Evolutionary conservation across 116 monocot genomes (phyloP).

Genomic region (Cymodocea nodosa): DNA sequence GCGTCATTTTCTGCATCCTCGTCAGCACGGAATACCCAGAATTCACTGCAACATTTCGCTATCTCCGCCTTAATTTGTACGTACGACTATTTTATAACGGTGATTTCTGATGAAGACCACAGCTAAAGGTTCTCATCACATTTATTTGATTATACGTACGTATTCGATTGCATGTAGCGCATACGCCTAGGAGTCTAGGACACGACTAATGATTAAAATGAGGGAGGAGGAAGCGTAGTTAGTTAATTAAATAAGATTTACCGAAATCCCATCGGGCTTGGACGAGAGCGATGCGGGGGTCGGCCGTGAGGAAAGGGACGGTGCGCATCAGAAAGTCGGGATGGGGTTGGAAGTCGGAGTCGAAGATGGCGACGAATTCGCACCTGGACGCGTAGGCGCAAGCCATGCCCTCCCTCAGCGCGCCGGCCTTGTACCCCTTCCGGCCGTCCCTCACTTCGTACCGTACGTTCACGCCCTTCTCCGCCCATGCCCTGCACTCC

Average conservation of each 20-base stretch:
- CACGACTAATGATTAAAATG: too few species aligned
- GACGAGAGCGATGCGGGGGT: slow-evolving; percentile 68
- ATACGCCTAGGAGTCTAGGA: too few species aligned
- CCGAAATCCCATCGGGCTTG: slow-evolving; percentile 92
- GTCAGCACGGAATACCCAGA: slow-evolving; percentile 69
- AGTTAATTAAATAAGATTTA: too few species aligned
- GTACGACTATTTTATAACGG: not conserved
- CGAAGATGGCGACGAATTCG: slow-evolving; percentile 86
- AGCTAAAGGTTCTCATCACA: too few species aligned
- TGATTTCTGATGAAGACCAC: too few species aligned
- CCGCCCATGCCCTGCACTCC: slow-evolving; percentile 75
- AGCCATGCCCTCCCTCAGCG: slow-evolving; percentile 70
- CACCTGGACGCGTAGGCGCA: slow-evolving; percentile 56
- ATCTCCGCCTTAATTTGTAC: not conserved
- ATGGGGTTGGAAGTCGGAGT: slow-evolving; percentile 91
- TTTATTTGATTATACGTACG: too few species aligned
- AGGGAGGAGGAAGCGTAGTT: too few species aligned
- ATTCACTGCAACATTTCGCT: slow-evolving; percentile 78
- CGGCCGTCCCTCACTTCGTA: slow-evolving; percentile 81
- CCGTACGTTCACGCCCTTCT: slow-evolving; percentile 62
- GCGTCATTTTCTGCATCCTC: slow-evolving; percentile 83
- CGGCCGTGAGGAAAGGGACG: slow-evolving; percentile 59
- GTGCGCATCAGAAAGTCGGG: slow-evolving; percentile 70
- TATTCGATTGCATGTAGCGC: too few species aligned
- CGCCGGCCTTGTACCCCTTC: slow-evolving; percentile 91